Percentiles rank a stretch among this genome's conserved stretches.
phyloP scores from a whole-genome alignment of 305 asterid genomes.

The Fraxinus ornus region DNA sequence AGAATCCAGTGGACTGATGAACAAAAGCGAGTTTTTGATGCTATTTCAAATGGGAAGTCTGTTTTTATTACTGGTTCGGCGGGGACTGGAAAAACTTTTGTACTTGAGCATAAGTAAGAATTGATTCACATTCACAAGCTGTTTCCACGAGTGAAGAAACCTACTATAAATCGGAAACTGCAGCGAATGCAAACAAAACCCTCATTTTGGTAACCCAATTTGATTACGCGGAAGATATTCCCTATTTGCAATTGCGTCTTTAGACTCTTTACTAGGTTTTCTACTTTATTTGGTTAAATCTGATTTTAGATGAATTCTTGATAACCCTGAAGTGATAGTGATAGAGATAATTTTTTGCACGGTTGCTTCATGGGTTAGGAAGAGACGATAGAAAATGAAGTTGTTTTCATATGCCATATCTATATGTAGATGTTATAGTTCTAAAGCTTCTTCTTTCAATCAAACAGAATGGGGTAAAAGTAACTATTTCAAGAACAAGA shows the following conservation, averaged over 20 bases:
- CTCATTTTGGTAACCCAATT: not conserved
- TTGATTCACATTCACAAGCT: not conserved
- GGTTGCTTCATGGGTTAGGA: not conserved
- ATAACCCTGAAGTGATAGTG: not conserved
- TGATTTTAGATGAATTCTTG: not conserved
- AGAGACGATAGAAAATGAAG: constrained; percentile 25
- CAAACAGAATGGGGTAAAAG: constrained; percentile 3
- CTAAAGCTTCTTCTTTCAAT: constrained; percentile 23
- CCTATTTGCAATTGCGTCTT: not conserved
- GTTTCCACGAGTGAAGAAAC: not conserved
- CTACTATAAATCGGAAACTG: constrained; percentile 8
- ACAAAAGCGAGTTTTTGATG: constrained; percentile 50
- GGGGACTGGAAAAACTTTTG: constrained; percentile 66
- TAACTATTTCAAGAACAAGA: constrained; percentile 15
- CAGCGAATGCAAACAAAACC: not conserved
- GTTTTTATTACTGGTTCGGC: constrained; percentile 77
- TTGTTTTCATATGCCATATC: constrained; percentile 30
- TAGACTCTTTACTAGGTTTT: not conserved
- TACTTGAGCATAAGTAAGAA: constrained; percentile 37
- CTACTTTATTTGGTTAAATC: not conserved
- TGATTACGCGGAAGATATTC: not conserved
- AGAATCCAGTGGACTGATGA: constrained; percentile 55
- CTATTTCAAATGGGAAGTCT: constrained; percentile 48
- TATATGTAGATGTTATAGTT: constrained; percentile 29
- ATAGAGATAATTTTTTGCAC: not conserved